Conservation (phyloP, 352 stramenopile genomes). For the Phytophthora vignae region DNA sequence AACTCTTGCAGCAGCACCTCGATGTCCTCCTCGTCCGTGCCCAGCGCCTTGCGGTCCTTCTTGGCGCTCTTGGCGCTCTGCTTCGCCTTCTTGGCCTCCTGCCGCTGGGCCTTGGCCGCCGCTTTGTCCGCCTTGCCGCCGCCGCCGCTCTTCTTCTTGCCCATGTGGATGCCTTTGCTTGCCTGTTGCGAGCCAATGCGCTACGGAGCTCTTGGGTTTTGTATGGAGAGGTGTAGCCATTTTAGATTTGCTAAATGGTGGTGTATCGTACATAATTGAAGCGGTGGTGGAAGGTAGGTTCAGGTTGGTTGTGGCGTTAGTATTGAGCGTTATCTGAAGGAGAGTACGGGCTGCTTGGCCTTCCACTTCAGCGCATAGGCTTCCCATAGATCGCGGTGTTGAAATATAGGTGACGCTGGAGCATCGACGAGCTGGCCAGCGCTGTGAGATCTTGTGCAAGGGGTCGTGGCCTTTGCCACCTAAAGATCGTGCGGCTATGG, state of each 20-base stretch:
- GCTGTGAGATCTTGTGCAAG: too few species aligned
- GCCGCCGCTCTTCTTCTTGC: constrained; percentile 74
- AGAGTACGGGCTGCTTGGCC: background rate
- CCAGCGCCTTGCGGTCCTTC: constrained; percentile 80
- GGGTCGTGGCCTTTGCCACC: too few species aligned
- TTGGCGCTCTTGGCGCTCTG: constrained; percentile 77
- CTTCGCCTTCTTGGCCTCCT: constrained; percentile 87
- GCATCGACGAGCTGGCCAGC: too few species aligned
- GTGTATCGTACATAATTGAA: background rate
- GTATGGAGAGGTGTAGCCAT: background rate
- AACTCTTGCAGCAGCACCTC: constrained; percentile 85
- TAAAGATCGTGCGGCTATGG: too few species aligned
- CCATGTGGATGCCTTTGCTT: constrained; percentile 41
- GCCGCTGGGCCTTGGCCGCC: constrained; percentile 73
- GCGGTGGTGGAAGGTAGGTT: too few species aligned
- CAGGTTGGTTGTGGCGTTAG: background rate
- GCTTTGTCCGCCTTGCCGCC: constrained; percentile 71
- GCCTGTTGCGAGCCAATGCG: background rate
- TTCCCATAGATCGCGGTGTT: background rate
- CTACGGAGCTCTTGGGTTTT: constrained; percentile 1
- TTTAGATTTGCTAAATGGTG: background rate
- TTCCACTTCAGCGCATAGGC: background rate
- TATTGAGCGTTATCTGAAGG: background rate
- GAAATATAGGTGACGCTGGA: too few species aligned
- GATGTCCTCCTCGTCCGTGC: constrained; percentile 85